Evolutionary conservation across 2,329 filamentous ascomycete genomes (phyloP).

Genomic region (Cladosporium austrohemisphaericum): DNA sequence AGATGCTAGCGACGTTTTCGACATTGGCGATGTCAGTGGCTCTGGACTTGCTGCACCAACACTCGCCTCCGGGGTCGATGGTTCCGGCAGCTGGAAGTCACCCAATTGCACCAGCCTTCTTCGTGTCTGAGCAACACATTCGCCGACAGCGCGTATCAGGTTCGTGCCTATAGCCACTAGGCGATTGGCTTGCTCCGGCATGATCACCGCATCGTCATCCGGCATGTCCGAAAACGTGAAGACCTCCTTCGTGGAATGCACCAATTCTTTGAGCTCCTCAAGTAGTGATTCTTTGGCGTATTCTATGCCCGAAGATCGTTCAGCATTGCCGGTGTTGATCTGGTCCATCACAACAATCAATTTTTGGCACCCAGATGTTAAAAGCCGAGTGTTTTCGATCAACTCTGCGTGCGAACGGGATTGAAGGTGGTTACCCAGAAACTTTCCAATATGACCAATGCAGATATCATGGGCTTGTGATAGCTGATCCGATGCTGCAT

Average conservation of each 20-base stretch:
- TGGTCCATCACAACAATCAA: constrained; percentile 77
- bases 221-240: constrained; percentile 65
- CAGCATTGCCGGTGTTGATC: constrained; percentile 72
- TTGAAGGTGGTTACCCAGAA: constrained; percentile 89
- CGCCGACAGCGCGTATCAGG: constrained; percentile 72
- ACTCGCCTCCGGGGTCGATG: background rate
- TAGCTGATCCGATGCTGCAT: constrained; percentile 79
- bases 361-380: constrained; percentile 74
- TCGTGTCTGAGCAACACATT: constrained; percentile 84
- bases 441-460: constrained; percentile 83
- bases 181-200: constrained; percentile 49
- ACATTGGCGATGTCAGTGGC: background rate
- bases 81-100: constrained; percentile 27
- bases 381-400: constrained; percentile 75
- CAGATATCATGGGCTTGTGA: constrained; percentile 80
- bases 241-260: constrained; percentile 75
- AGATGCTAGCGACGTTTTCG: background rate
- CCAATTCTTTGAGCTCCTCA: constrained; percentile 72
- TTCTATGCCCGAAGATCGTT: constrained; percentile 63
- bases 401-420: constrained; percentile 86
- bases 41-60: background rate
- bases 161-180: constrained; percentile 29
- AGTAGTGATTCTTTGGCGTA: constrained; percentile 73
- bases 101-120: constrained; percentile 75
- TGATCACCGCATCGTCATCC: constrained; percentile 70